A percentile compares a stretch with the other conserved stretches of the same genome.
phyloP scores from a whole-genome alignment of 352 stramenopile genomes.

The Phytophthora sp. region DNA sequence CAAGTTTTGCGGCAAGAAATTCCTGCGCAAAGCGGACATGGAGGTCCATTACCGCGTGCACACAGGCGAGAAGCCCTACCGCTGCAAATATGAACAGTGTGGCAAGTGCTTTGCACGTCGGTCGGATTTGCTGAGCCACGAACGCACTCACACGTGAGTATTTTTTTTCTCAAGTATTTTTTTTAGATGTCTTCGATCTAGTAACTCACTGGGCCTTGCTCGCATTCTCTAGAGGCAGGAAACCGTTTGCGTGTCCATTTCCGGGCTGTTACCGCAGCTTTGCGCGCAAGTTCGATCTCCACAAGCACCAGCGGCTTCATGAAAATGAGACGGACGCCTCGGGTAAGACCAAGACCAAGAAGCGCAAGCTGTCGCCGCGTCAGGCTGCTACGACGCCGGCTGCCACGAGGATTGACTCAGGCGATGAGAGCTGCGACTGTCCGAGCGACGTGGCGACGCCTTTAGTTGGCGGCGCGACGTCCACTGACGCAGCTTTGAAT shows the following conservation, averaged over 20 bases:
- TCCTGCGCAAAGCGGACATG: slow-evolving; percentile 80
- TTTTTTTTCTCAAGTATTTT: slow-evolving; percentile 3
- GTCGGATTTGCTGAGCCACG: slow-evolving; percentile 77
- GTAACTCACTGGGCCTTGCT: too few relatives aligned
- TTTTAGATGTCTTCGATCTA: too few relatives aligned
- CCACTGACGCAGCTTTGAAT: slow-evolving; percentile 11
- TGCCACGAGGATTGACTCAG: slow-evolving; percentile 18
- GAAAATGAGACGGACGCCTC: slow-evolving; percentile 29
- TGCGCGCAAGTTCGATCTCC: slow-evolving; percentile 68
- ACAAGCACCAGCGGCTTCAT: slow-evolving; percentile 75
- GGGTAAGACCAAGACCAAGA: slow-evolving; percentile 38
- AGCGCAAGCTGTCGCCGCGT: slow-evolving; percentile 37
- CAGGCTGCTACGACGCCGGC: slow-evolving; percentile 2
- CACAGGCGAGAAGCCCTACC: slow-evolving; percentile 80
- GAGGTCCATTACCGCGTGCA: slow-evolving; percentile 78
- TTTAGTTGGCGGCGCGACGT: slow-evolving; percentile 15
- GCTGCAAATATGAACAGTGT: slow-evolving; percentile 58
- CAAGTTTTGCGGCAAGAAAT: slow-evolving; percentile 61
- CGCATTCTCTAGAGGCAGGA: slow-evolving; percentile 57
- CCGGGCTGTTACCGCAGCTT: slow-evolving; percentile 59
- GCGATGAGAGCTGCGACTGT: slow-evolving; percentile 35
- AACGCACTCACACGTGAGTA: slow-evolving; percentile 70
- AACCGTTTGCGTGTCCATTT: slow-evolving; percentile 62
- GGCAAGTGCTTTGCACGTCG: slow-evolving; percentile 70
- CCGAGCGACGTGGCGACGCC: slow-evolving; percentile 30